A percentile compares a stretch with the other conserved stretches of the same genome.
phyloP scores from a whole-genome alignment of 2,329 filamentous ascomycete genomes.

The Bertia moriformis region DNA sequence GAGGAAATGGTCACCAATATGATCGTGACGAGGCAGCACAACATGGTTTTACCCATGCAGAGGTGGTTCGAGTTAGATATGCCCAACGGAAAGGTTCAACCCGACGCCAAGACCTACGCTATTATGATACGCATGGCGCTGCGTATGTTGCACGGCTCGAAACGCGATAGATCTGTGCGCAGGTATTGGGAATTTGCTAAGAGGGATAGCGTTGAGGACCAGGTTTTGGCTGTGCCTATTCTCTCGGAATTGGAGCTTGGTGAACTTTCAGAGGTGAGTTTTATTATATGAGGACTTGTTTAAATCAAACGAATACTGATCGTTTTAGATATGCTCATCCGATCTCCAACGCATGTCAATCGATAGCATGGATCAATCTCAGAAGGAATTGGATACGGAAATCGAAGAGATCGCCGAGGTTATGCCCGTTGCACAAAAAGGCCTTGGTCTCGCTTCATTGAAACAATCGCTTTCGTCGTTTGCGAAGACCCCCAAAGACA shows the following conservation, averaged over 20 bases:
- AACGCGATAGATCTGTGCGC: constrained; percentile 25
- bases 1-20: constrained; percentile 47
- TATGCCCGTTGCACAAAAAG: constrained; percentile 45
- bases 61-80: constrained; percentile 77
- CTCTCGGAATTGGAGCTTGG: constrained; percentile 42
- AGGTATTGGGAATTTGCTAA: constrained; percentile 50
- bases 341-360: not conserved
- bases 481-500: constrained; percentile 12
- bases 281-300: constrained; percentile 2
- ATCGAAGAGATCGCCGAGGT: constrained; percentile 20
- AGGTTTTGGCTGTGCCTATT: constrained; percentile 37
- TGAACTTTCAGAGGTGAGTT: constrained; percentile 37
- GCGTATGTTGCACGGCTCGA: constrained; percentile 27
- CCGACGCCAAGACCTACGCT: constrained; percentile 44
- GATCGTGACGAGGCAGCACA: constrained; percentile 33
- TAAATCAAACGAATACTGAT: not conserved
- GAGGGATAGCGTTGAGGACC: constrained; percentile 32
- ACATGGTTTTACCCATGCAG: constrained; percentile 50
- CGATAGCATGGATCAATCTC: too few relatives aligned
- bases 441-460: constrained; percentile 53
- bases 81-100: constrained; percentile 28
- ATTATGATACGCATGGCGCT: constrained; percentile 53
- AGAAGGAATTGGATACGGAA: constrained; percentile 2
- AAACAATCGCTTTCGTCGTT: constrained; percentile 57
- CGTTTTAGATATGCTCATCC: not conserved